Percentiles rank a stretch among this genome's conserved stretches.
phyloP scores from a whole-genome alignment of 2,329 filamentous ascomycete species.

The Venturia pyrina region DNA sequence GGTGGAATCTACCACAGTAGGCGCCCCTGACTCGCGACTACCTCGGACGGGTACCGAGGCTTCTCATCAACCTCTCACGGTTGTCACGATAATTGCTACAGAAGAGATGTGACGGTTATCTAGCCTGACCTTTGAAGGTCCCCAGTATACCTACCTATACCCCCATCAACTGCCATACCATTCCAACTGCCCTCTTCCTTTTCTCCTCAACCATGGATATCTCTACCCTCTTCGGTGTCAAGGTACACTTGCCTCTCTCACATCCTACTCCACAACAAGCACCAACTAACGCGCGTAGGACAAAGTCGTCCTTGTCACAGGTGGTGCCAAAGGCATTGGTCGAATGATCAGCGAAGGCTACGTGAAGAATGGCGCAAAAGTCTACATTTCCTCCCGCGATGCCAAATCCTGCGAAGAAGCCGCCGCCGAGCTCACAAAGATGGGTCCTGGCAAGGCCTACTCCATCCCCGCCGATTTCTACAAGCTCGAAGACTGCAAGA shows the following conservation, averaged over 20 bases:
- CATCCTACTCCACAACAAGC: neutral
- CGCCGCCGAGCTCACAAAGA: conserved; percentile 45
- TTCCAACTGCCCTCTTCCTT: neutral
- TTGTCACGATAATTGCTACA: neutral
- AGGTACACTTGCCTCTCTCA: neutral
- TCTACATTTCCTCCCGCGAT: conserved; percentile 61
- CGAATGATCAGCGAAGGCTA: conserved; percentile 60
- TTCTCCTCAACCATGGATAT: conserved; percentile 3
- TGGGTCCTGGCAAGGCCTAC: conserved; percentile 48
- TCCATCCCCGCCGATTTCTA: conserved; percentile 53
- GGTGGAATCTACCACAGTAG: neutral
- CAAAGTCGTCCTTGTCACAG: conserved; percentile 38
- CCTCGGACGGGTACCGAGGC: neutral
- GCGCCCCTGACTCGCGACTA: neutral
- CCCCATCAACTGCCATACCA: neutral
- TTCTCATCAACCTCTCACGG: neutral
- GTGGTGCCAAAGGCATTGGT: conserved; percentile 49
- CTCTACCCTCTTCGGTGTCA: conserved; percentile 10
- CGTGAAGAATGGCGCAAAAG: conserved; percentile 53
- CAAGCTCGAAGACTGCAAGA: conserved; percentile 48
- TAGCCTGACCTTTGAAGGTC: neutral
- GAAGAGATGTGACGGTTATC: neutral
- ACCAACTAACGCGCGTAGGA: conserved; percentile 17
- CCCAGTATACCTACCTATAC: neutral
- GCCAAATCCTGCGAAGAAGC: conserved; percentile 51